phyloP scores from a whole-genome alignment of 192 early-diverging fungal species.

The Mortierella claussenii region DNA sequence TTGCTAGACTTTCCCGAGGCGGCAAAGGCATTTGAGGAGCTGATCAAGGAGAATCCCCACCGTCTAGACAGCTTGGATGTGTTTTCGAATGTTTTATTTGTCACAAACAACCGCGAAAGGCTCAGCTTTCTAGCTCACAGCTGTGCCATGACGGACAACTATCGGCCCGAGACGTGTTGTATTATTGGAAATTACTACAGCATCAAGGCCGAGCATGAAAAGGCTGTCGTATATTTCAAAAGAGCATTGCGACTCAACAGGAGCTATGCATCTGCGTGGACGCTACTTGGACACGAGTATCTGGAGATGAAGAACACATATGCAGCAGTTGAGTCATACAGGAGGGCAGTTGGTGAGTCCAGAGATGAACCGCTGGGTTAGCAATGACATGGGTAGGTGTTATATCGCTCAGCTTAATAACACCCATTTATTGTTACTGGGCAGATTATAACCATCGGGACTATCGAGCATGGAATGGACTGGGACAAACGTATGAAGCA shows the following conservation, averaged over 20 bases:
- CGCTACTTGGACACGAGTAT: constrained; percentile 95
- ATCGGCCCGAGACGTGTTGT: constrained; percentile 88
- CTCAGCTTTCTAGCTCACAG: constrained; percentile 83
- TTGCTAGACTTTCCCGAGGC: constrained; percentile 79
- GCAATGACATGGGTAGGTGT: too few relatives aligned
- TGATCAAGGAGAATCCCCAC: constrained; percentile 79
- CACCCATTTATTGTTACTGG: not conserved
- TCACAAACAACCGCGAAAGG: constrained; percentile 74
- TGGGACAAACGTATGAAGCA: constrained; percentile 91
- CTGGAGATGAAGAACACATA: constrained; percentile 91
- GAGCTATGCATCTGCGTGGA: constrained; percentile 84
- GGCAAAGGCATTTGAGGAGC: constrained; percentile 71
- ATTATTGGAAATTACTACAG: constrained; percentile 92
- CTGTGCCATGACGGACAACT: constrained; percentile 77
- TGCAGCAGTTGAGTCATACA: constrained; percentile 91
- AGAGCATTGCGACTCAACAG: constrained; percentile 84
- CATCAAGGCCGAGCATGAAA: constrained; percentile 79
- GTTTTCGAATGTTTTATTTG: constrained; percentile 90
- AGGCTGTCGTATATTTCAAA: constrained; percentile 89
- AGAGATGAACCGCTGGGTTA: too few relatives aligned
- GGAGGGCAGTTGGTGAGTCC: constrained; percentile 76
- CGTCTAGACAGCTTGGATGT: constrained; percentile 84
- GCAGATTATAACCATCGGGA: constrained; percentile 80
- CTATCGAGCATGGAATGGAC: constrained; percentile 92
- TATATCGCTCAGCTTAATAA: constrained; percentile 5